A percentile compares a stretch with the other conserved stretches of the same genome.
These are phyloP conservation scores for Jackrogersella minutella DNA, from an alignment of 495 filamentous ascomycete species.

Conservation along the genomic window DNA sequence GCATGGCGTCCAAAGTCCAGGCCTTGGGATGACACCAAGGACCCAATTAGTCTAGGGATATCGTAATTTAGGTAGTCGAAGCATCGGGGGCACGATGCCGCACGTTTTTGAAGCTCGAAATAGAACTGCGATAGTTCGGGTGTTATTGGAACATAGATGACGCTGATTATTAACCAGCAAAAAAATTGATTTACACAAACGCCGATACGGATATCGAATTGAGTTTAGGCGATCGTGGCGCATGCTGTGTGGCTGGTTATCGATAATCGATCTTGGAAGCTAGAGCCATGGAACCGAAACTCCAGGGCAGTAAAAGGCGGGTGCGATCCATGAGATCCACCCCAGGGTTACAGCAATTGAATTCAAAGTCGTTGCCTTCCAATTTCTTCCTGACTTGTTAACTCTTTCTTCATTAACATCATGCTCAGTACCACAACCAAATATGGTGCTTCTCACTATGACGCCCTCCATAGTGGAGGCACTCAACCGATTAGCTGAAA, in stretches of 20 bases:
- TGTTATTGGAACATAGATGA: too few species aligned
- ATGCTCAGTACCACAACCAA: constrained; percentile 19
- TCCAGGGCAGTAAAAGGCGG: neutral
- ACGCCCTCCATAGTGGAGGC: constrained; percentile 74
- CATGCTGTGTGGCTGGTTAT: neutral
- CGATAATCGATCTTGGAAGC: neutral
- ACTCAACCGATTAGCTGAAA: constrained; percentile 53
- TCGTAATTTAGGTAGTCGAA: constrained; percentile 22
- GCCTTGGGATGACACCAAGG: constrained; percentile 25
- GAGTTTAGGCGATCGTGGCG: neutral
- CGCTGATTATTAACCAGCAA: constrained; percentile 7
- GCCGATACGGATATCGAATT: neutral
- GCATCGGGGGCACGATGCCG: constrained; percentile 22
- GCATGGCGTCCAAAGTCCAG: constrained; percentile 46
- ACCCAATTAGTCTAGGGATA: constrained; percentile 39
- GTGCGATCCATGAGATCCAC: neutral
- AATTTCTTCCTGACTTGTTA: neutral
- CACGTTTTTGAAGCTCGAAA: neutral
- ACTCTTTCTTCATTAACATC: neutral
- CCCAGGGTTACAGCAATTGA: constrained; percentile 1
- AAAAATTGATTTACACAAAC: constrained; percentile 9
- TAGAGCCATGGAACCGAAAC: neutral
- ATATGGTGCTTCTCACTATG: constrained; percentile 82
- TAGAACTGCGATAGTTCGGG: neutral
- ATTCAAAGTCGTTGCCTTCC: constrained; percentile 2